Percentiles rank a stretch among this genome's conserved stretches.
phyloP scores from a whole-genome alignment of 192 early-diverging fungal genomes.

The Phycomyces blakesleeanus region DNA sequence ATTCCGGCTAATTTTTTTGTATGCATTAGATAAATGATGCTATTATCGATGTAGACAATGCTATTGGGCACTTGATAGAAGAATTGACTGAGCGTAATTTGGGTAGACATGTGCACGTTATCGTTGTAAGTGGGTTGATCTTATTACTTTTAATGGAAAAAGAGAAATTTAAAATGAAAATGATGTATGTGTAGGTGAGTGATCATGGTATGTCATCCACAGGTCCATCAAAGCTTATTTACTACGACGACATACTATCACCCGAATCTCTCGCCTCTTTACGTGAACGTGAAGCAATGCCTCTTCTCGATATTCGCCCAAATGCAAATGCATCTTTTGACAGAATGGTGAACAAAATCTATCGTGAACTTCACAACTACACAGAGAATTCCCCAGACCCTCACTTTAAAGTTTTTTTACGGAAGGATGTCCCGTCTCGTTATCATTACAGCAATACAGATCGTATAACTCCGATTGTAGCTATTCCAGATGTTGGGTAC shows the following conservation, averaged over 20 bases:
- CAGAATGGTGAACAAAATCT: constrained; percentile 45
- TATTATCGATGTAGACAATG: constrained; percentile 49
- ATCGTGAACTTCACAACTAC: constrained; percentile 37
- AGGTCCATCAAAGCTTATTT: constrained; percentile 52
- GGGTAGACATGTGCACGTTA: constrained; percentile 62
- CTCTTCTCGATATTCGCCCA: constrained; percentile 63
- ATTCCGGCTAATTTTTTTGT: not conserved
- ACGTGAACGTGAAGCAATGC: constrained; percentile 50
- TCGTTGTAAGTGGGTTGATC: constrained; percentile 15
- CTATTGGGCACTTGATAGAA: constrained; percentile 57
- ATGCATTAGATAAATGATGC: constrained; percentile 50
- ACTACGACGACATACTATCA: constrained; percentile 61
- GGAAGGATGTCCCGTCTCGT: constrained; percentile 63
- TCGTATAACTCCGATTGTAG: constrained; percentile 71
- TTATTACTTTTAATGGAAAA: not conserved
- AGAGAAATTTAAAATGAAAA: not conserved
- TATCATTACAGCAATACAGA: constrained; percentile 66
- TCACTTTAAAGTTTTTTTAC: constrained; percentile 60
- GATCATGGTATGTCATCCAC: constrained; percentile 86
- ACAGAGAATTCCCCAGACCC: constrained; percentile 31
- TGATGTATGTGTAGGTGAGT: constrained; percentile 35
- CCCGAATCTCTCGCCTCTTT: constrained; percentile 36
- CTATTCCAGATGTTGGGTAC: constrained; percentile 62
- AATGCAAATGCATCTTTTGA: constrained; percentile 20
- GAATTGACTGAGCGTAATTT: constrained; percentile 55